Evolutionary conservation across 2,329 filamentous ascomycete species (phyloP), one percentile per base, ranked within the genome.

Genomic region (Ciborinia camelliae): DNA sequence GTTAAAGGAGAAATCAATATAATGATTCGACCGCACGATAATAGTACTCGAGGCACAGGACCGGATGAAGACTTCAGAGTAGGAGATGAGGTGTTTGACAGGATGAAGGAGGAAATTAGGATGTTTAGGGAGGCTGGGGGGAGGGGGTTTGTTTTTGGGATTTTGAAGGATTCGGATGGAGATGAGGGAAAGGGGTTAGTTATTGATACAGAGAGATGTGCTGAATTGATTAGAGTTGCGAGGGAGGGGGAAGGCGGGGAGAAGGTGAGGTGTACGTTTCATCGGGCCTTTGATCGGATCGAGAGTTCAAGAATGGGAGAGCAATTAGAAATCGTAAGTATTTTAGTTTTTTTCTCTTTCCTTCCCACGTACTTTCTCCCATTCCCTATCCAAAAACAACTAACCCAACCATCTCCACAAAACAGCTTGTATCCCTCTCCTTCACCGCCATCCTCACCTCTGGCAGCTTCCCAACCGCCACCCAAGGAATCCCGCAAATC

Each of bases 81-180:
- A 1, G 37, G 26, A 37, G 4, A 45, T 26, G 20, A 26, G 3
- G 14, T 30, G 1, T 62, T 43, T 32, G 12, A 9, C 2, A 30
- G 64, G 6, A 84, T 85, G 82, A 76, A 77, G 45, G 50, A 63
- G 0, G 75, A 76, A 0, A 75, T 84, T 3, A 23, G 67, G 8
- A 43, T 30, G 0, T 77, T 81, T 65, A 77, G 76, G 30, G 35
- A 66, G 0, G 35, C 50, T 2, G 67, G 70, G 1, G 79, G 77
- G 0, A 75, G 78, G 67, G 82, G 82, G 0, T 84, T 84, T 66
- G 82, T 84, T 1, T 82, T 84, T 66, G 82, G 83, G 0, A 76
- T 83, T 37, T 70, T 84, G 37, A 71, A 74, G 28, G 28, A 43
- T 43, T 43, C 15, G 2, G 39, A 35, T 7, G 54, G 18, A 18